These are phyloP conservation scores for Quercus suber DNA, from an alignment of 306 rosid genomes.

Conservation along the genomic window DNA sequence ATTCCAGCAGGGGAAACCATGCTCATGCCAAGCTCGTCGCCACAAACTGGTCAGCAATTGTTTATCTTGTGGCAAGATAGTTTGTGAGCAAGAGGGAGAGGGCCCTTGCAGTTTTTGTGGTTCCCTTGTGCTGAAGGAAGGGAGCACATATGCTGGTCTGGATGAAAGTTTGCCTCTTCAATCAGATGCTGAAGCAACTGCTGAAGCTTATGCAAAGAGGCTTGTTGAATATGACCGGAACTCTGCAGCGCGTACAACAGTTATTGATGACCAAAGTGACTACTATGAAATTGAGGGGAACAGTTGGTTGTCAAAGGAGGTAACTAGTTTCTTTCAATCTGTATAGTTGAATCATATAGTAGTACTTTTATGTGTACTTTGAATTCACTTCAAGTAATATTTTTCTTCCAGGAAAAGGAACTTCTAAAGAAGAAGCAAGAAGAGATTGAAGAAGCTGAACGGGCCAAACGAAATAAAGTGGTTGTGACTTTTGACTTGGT, in stretches of 20 bases:
- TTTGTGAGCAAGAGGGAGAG: conserved; percentile 98
- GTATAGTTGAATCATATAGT: not conserved
- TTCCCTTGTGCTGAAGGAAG: conserved; percentile 83
- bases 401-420: conserved; percentile 69
- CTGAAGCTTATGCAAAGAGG: conserved; percentile 93
- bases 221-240: conserved; percentile 87
- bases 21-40: conserved; percentile 84
- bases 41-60: conserved; percentile 79
- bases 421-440: conserved; percentile 76
- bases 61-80: conserved; percentile 91
- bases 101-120: conserved; percentile 95
- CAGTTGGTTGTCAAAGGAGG: conserved; percentile 91
- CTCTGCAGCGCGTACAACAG: conserved; percentile 94
- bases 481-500: conserved; percentile 90
- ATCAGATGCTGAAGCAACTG: conserved; percentile 75
- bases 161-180: conserved; percentile 60
- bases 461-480: conserved; percentile 72
- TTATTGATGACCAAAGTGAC: conserved; percentile 96
- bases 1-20: conserved; percentile 88
- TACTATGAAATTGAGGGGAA: conserved; percentile 95
- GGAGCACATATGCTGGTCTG: conserved; percentile 86
- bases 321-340: conserved; percentile 22
- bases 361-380: not conserved
- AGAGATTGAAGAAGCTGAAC: conserved; percentile 90
- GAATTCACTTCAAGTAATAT: conserved; percentile 1